Evolutionary conservation across 2,329 filamentous ascomycete genomes (phyloP).

Genomic region (Moelleriella libera): DNA sequence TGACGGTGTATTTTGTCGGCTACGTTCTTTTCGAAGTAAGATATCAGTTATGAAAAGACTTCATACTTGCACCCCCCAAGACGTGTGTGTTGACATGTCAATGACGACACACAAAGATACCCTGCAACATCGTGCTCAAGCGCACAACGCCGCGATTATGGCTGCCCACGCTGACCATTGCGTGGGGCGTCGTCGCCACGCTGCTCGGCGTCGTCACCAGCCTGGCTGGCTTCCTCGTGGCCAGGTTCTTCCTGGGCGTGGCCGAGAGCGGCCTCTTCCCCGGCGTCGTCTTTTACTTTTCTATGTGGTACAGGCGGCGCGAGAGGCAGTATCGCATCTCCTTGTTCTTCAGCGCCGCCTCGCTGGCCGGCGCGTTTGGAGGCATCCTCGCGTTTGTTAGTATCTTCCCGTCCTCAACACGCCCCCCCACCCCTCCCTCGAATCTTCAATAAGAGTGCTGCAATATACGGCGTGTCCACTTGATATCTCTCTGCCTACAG

Average conservation of each 20-base stretch:
- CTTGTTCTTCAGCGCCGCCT: slow-evolving; percentile 44
- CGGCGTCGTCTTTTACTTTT: slow-evolving; percentile 40
- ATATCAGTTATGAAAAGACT: not conserved
- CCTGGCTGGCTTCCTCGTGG: slow-evolving; percentile 30
- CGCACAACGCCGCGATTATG: slow-evolving; percentile 19
- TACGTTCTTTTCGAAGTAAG: slow-evolving; percentile 15
- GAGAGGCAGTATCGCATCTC: slow-evolving; percentile 45
- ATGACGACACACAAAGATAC: slow-evolving; percentile 1
- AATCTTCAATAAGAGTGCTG: too few relatives aligned
- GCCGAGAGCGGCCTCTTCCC: slow-evolving; percentile 38
- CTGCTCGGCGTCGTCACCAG: slow-evolving; percentile 30
- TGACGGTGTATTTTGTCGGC: slow-evolving; percentile 8
- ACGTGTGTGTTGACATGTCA: not conserved
- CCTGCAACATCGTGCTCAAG: slow-evolving; percentile 19
- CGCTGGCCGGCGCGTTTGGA: slow-evolving; percentile 45
- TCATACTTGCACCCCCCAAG: not conserved
- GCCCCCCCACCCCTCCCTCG: too few relatives aligned
- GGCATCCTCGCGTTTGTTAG: slow-evolving; percentile 33
- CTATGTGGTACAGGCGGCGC: slow-evolving; percentile 48
- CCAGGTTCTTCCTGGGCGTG: slow-evolving; percentile 35
- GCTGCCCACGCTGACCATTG: slow-evolving; percentile 24
- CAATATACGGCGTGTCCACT: too few relatives aligned
- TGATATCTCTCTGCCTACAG: too few relatives aligned
- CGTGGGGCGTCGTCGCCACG: slow-evolving; percentile 35
- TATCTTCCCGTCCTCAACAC: too few relatives aligned